Evolutionary conservation across 164 flowering plant genomes (phyloP).

Genomic region (Tetrastigma voinierianum): DNA sequence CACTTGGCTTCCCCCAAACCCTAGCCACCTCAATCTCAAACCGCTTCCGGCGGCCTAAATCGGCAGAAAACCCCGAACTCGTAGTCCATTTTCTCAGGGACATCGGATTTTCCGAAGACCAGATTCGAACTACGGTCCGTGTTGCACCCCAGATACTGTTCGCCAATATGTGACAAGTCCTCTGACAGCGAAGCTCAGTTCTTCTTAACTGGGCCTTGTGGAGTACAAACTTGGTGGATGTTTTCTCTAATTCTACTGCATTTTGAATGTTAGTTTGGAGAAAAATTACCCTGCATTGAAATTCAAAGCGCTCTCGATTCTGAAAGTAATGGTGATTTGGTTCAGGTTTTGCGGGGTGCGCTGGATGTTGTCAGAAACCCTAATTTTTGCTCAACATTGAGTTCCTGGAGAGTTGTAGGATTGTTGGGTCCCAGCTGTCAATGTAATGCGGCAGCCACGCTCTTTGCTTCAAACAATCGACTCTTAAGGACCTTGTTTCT

Average conservation of each 20-base stretch:
- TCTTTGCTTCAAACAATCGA: slow-evolving; percentile 23
- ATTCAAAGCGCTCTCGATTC: slow-evolving; percentile 15
- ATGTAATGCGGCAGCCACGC: slow-evolving; percentile 33
- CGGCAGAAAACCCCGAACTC: slow-evolving; percentile 22
- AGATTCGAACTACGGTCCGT: slow-evolving; percentile 16
- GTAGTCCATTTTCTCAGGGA: slow-evolving; percentile 15
- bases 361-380: slow-evolving; percentile 18
- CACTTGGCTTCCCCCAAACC: slow-evolving; percentile 20
- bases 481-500: slow-evolving; percentile 20
- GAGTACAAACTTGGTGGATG: slow-evolving; percentile 32
- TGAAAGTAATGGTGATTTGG: slow-evolving; percentile 10
- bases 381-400: slow-evolving; percentile 25
- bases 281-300: slow-evolving; percentile 27
- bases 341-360: slow-evolving; percentile 25
- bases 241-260: too few species aligned
- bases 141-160: slow-evolving; percentile 26
- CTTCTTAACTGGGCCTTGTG: slow-evolving; percentile 31
- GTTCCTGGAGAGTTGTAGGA: slow-evolving; percentile 34
- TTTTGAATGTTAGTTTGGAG: slow-evolving; percentile 27
- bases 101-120: slow-evolving; percentile 31
- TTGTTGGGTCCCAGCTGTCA: slow-evolving; percentile 46
- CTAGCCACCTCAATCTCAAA: slow-evolving; percentile 13
- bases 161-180: slow-evolving; percentile 17
- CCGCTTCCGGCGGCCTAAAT: slow-evolving; percentile 1
- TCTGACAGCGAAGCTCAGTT: slow-evolving; percentile 36